Evolutionary conservation across 768 basidiomycete species (phyloP), one percentile per base, ranked within the genome.

Genomic region (Trametes elegans): DNA sequence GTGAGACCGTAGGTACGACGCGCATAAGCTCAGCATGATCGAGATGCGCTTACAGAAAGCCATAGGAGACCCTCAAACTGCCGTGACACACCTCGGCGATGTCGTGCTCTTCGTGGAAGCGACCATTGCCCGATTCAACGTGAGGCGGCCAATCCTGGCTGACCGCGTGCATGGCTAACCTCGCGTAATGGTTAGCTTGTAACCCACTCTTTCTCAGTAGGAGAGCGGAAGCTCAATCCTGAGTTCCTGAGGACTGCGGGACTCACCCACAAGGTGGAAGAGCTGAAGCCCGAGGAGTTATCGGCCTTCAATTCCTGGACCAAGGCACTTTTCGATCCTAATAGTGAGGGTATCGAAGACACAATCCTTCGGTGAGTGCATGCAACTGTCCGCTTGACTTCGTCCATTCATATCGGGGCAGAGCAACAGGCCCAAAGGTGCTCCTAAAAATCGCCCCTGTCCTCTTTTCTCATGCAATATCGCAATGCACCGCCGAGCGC

Each of bases 331-430:
- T 92, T 92, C 66, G 88, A 90, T 64, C 83, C 74, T 44, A 72
- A 73, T 55, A 90, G 82, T 59, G 90, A 92, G 66, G 90, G 90
- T 1, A 91, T 93, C 24, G 90, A 92, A 60, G 90, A 93, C 62
- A 83, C 79, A 13, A 87, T 90, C 18, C 61, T 74, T n/a, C 61
- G 73, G 70, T 73, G 45, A 14, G 54, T 7, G 40, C 36, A 8
- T 23, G 19, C 23, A 5, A 16, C 10, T 19, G n/a, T 47, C 8
- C 9, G n/a, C 4, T 27, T 9, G 13, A 27, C 27, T 9, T 2
- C 36, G 8, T 38, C 26, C 7, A 8, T 27, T 23, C 39, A 36
- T 2, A 43, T 11, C 24, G 16, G 32, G 3, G 16, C 61, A 91
- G 88, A 52, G 80, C 85, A 7, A 91, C 87, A 3, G 81, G 82